Evolutionary conservation across 208 protist genomes (phyloP).

Genomic region (Trypanosoma caninum): DNA sequence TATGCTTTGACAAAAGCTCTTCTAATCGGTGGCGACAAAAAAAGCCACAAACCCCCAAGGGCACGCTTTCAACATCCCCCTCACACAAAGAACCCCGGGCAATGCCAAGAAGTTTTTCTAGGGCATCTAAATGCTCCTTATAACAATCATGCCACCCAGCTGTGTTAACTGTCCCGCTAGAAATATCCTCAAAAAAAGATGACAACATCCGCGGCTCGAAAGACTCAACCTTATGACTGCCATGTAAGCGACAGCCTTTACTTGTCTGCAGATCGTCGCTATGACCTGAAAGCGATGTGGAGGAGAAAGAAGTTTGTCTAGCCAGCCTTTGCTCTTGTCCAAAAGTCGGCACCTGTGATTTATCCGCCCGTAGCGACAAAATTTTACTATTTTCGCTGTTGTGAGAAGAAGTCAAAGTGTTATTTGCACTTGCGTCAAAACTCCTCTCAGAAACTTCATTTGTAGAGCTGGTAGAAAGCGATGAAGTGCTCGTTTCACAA

Average conservation of each 20-base stretch:
- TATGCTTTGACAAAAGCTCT: neutral
- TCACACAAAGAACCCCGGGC: neutral
- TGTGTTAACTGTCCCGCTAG: slow-evolving; percentile 3
- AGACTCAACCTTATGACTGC: too few species aligned
- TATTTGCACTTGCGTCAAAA: neutral
- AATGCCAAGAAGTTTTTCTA: slow-evolving; percentile 24
- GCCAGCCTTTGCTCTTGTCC: neutral
- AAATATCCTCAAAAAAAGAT: too few species aligned
- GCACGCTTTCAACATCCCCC: neutral
- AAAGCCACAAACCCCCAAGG: slow-evolving; percentile 15
- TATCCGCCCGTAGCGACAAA: neutral
- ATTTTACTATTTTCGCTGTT: neutral
- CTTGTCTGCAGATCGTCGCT: too few species aligned
- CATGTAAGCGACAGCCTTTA: too few species aligned
- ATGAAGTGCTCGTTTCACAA: slow-evolving; percentile 13
- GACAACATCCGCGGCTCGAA: too few species aligned
- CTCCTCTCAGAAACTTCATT: neutral
- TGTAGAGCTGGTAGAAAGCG: neutral
- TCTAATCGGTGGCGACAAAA: slow-evolving; percentile 22
- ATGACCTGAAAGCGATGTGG: too few species aligned
- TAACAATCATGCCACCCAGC: slow-evolving; percentile 13
- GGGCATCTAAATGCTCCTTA: slow-evolving; percentile 16
- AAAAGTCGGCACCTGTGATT: neutral
- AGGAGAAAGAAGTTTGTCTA: neutral
- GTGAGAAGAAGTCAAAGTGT: neutral